Evolutionary conservation across 345 rosid genomes (phyloP), one percentile per base, ranked within the genome.

Genomic region (Rhodomyrtus tomentosa): DNA sequence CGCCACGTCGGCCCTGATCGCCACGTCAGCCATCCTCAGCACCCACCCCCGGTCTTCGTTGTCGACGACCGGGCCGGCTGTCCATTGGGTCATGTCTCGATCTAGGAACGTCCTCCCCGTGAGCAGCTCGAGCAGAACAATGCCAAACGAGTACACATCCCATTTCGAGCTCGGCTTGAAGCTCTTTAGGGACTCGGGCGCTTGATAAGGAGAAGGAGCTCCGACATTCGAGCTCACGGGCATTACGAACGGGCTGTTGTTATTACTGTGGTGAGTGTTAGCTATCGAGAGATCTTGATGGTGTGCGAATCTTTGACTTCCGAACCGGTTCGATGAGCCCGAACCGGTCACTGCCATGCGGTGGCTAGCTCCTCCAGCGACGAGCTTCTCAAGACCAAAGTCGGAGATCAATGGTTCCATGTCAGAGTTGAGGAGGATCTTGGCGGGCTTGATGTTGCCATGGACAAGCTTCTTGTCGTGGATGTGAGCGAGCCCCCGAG

Each of bases 61-160:
- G 18, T 88, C 82, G 20, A 68, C 82, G 20, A 68, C 85, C 49
- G 90, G 86, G n/a, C 87, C 83, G 84, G 55, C n/a, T 73, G 84
- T 68, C 93, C 92, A 93, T 25, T 93, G 98, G n/a, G 85, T 84
- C 84, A 91, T n/a, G 55, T 96, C 97, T 32, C 88, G 50, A 25
- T 92, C 95, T 13, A 92, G 81, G 12, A 94, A 86, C 45, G 86
- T 91, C 86, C 93, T 91, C 18, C 98, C 96, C 0, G 91, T 91
- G 21, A 97, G 92, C 87, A 97, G 96, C 86, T 95, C 98, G 5
- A 97, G 91, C 89, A 95, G 68, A 27, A 97, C 82, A 2, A 93
- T 81, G 1, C 98, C 99, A 3, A 92, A 95, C 0, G 99, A 92
- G 84, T 92, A 96, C 58, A 95, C 98, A 24, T 96, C 99, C 98